Evolutionary conservation across 805 yeast species (phyloP).

Genomic region (Torulaspora delbrueckii): DNA sequence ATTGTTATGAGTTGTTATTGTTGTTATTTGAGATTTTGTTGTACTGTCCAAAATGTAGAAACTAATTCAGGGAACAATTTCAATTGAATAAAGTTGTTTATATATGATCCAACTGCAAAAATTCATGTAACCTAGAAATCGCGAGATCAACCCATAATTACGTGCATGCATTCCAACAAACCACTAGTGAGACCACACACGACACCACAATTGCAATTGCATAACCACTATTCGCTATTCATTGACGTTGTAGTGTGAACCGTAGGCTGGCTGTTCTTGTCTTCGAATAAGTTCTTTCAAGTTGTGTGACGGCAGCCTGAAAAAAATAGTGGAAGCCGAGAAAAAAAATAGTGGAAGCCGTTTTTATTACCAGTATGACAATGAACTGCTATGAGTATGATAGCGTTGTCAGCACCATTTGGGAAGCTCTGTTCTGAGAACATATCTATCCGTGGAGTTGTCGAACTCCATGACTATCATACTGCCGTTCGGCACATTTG

Average conservation of each 20-base stretch:
- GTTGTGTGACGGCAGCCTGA: slow-evolving; percentile 4
- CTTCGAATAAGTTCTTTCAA: not conserved
- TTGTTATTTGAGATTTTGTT: slow-evolving; percentile 1
- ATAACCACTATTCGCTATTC: not conserved
- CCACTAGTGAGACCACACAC: slow-evolving; percentile 1
- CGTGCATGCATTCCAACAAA: slow-evolving; percentile 1
- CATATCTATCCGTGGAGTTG: slow-evolving; percentile 46
- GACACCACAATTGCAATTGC: not conserved
- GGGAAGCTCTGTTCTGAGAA: slow-evolving; percentile 53
- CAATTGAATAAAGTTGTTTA: not conserved
- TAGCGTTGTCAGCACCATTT: slow-evolving; percentile 58
- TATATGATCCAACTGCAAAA: not conserved
- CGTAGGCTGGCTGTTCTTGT: not conserved
- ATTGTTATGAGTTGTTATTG: slow-evolving; percentile 22
- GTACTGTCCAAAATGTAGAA: not conserved
- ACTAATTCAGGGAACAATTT: not conserved
- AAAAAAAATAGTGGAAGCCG: slow-evolving; percentile 8
- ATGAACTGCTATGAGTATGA: too few species aligned
- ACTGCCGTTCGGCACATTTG: slow-evolving; percentile 81
- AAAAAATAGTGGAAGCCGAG: slow-evolving; percentile 5
- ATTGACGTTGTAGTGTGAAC: not conserved
- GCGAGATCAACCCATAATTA: slow-evolving; percentile 4
- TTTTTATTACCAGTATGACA: not conserved
- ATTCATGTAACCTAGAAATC: not conserved
- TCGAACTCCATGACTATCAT: slow-evolving; percentile 71